Conservation (phyloP, 805 yeast genomes). For the Hanseniaspora meyeri region DNA sequence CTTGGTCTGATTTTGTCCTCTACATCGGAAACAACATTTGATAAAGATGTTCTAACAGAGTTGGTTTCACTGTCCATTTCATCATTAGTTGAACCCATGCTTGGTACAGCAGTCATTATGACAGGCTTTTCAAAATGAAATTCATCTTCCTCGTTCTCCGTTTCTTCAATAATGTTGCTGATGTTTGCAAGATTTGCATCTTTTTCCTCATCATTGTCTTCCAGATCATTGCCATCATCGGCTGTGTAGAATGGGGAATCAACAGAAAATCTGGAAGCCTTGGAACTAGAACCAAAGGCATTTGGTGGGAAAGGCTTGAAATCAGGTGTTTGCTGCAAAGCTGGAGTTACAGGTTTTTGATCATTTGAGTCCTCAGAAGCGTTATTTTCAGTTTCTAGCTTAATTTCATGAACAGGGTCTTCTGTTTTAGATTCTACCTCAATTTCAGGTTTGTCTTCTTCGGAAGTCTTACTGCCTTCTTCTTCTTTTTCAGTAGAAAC, state of each 20-base stretch:
- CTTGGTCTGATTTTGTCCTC: neutral
- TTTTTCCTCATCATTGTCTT: neutral
- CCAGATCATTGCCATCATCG: neutral
- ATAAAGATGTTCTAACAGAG: neutral
- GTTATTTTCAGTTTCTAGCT: neutral
- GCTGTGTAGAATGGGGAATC: conserved; percentile 3
- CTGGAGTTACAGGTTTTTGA: neutral
- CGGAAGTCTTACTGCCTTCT: conserved; percentile 6
- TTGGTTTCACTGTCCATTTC: neutral
- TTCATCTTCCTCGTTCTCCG: neutral
- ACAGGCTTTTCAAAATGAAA: neutral
- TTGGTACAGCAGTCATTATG: neutral
- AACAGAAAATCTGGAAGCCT: neutral
- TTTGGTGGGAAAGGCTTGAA: neutral
- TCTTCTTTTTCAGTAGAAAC: conserved; percentile 16
- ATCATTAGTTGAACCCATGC: neutral
- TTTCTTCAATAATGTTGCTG: neutral
- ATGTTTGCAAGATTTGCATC: neutral
- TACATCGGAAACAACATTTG: neutral
- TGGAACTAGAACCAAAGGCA: neutral
- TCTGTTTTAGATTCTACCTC: too few relatives aligned
- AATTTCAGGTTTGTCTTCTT: neutral
- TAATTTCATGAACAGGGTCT: neutral
- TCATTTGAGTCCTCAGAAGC: neutral
- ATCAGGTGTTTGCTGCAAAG: neutral